phyloP scores from a whole-genome alignment of 148 eudicot species.

The Nepenthes mirabilis region DNA sequence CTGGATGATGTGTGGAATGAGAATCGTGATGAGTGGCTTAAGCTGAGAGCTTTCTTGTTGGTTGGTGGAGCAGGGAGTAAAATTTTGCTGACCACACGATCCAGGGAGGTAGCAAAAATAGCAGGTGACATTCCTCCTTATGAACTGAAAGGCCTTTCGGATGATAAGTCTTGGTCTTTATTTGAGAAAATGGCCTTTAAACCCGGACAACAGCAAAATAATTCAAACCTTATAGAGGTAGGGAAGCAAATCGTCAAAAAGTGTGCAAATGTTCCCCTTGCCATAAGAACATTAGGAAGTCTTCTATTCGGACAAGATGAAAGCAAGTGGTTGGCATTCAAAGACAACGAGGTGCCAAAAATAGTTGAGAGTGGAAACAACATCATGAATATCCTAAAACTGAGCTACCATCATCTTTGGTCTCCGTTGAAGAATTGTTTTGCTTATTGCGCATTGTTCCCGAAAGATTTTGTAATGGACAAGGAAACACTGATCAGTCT shows the following conservation, averaged over 20 bases:
- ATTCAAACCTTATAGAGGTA: neutral
- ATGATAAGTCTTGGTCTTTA: constrained; percentile 17
- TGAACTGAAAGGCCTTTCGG: constrained; percentile 10
- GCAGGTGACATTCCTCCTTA: constrained; percentile 1
- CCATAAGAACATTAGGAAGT: constrained; percentile 13
- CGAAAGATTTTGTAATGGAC: constrained; percentile 10
- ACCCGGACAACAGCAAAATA: neutral
- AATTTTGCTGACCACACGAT: constrained; percentile 13
- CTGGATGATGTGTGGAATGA: constrained; percentile 17
- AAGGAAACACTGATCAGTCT: constrained; percentile 10
- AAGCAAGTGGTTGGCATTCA: constrained; percentile 10
- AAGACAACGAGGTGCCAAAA: constrained; percentile 4
- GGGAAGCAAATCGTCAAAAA: constrained; percentile 19
- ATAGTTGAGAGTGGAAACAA: constrained; percentile 2
- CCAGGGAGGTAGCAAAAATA: constrained; percentile 5
- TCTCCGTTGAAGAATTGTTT: constrained; percentile 26
- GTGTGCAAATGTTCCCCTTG: constrained; percentile 17
- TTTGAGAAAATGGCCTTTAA: constrained; percentile 13
- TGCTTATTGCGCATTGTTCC: constrained; percentile 31
- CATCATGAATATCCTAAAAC: constrained; percentile 8
- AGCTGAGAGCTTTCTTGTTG: constrained; percentile 1
- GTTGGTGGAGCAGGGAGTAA: constrained; percentile 9
- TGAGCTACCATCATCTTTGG: constrained; percentile 24
- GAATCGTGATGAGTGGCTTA: constrained; percentile 7
- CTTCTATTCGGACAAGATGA: constrained; percentile 6